Base-by-base conservation (phyloP, 1,284 basidiomycete genomes). In the Ustilago shanxiensis region DNA sequence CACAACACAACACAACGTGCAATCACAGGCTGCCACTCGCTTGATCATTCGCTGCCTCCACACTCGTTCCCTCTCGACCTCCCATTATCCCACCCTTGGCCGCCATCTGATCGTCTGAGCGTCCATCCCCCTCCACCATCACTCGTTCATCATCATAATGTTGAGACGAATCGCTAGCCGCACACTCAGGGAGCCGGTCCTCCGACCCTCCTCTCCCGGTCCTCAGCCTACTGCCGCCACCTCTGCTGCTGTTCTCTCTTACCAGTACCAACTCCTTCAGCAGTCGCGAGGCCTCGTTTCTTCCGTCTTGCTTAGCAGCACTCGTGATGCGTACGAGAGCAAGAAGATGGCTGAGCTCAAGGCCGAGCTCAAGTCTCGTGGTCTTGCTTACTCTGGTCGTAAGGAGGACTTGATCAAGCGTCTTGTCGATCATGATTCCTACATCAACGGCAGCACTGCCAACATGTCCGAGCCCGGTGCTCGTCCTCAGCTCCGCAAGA, bases 391-490 rank as follows among this genome's bases (percentile, higher is more conserved):
- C n/a, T 53, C 71, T 14, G 82, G 82, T 47, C 76, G 76, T 44
- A 80, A 82, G 66, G 77, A 79, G 0, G 79, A 83, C 44, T 76
- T 83, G 37, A 70, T 83, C 62, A 71, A 77, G 62, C 79, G 81
- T 63, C 71, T 83, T 28, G 73, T 80, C 39, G 73, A 81, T 49
- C 76, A 67, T 55, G 81, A 83, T 57, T 65, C 73, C 31, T 62
- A 52, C 60, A 61, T 79, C 61, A 73, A 79, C 45, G 80, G 80
- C 35, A 77, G 72, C 64, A 76, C 71, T 49, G 63, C 67, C 62
- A 66, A 65, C 60, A 60, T 70, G 45, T 45, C 63, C 7, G 44
- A 47, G 14, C 66, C 72, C 8, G 61, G 60, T 28, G 62, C 68
- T 54, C 62, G 68, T 47, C 68, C 65, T 37, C 72, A 68, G 62